These are phyloP conservation scores for Nigrograna mackinnonii DNA, from an alignment of 2,329 filamentous ascomycete species.

Conservation along the genomic window DNA sequence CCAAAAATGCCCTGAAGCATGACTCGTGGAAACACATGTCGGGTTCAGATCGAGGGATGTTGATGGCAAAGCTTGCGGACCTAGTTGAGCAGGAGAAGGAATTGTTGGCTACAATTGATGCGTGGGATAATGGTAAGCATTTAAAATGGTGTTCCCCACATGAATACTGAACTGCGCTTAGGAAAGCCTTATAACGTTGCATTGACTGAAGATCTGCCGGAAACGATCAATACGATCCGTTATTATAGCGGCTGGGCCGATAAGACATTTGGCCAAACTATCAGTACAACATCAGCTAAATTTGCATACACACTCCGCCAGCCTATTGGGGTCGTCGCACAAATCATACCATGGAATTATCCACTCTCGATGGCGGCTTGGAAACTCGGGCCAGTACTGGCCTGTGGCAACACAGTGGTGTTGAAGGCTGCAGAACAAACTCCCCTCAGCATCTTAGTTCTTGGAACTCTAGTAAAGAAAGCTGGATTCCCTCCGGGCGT, in stretches of 20 bases:
- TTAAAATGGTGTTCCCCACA: neutral
- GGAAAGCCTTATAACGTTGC: slow-evolving; percentile 69
- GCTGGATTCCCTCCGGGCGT: slow-evolving; percentile 80
- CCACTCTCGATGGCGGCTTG: neutral
- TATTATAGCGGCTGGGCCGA: slow-evolving; percentile 83
- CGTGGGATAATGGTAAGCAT: slow-evolving; percentile 74
- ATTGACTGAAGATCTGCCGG: slow-evolving; percentile 64
- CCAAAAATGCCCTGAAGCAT: slow-evolving; percentile 68
- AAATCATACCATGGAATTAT: slow-evolving; percentile 3
- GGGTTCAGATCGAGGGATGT: slow-evolving; percentile 67
- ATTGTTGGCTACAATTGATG: slow-evolving; percentile 68
- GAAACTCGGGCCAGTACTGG: slow-evolving; percentile 34
- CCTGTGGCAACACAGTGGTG: slow-evolving; percentile 61
- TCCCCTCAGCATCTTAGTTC: slow-evolving; percentile 59
- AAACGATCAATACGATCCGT: slow-evolving; percentile 62
- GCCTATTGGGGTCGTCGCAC: neutral
- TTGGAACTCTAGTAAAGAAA: slow-evolving; percentile 70
- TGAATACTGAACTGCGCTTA: neutral
- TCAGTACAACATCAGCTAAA: neutral
- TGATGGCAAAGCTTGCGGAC: slow-evolving; percentile 72
- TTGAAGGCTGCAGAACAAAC: slow-evolving; percentile 63
- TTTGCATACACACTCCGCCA: slow-evolving; percentile 1
- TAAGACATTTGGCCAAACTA: slow-evolving; percentile 53
- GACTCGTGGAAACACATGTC: slow-evolving; percentile 70
- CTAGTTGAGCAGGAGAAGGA: slow-evolving; percentile 69